Conservation (phyloP, 192 early-diverging fungal genomes). For the Mortierella claussenii region DNA sequence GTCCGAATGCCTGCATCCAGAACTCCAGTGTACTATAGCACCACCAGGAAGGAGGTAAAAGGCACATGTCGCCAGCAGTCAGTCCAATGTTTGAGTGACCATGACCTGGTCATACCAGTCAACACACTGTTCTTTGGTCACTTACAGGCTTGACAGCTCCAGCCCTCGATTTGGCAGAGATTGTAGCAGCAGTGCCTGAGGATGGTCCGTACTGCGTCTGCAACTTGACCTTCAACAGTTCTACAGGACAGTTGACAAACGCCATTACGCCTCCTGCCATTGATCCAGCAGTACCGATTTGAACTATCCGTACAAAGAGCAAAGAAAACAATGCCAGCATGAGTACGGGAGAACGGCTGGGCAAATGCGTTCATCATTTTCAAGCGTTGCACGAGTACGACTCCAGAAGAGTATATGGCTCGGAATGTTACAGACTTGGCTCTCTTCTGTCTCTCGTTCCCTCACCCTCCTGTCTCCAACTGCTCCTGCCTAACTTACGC, state of each 20-base stretch:
- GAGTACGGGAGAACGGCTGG: neutral
- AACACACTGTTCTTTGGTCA: neutral
- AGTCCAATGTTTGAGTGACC: too few relatives aligned
- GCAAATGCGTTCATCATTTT: neutral
- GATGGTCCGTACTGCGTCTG: conserved; percentile 66
- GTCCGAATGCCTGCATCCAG: conserved; percentile 86
- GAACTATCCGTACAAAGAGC: conserved; percentile 31
- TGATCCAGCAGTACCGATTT: conserved; percentile 67
- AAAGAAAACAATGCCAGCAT: conserved; percentile 13
- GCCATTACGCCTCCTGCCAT: conserved; percentile 75
- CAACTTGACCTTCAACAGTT: conserved; percentile 75
- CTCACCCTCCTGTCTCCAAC: neutral
- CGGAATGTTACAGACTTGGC: neutral
- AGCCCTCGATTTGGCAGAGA: neutral
- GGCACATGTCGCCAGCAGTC: neutral
- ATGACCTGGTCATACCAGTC: too few relatives aligned
- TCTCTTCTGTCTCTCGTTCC: neutral
- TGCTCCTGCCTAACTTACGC: conserved; percentile 37
- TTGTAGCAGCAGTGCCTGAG: conserved; percentile 7
- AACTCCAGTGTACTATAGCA: conserved; percentile 84
- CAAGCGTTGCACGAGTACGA: too few relatives aligned
- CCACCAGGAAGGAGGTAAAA: neutral
- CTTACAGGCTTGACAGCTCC: conserved; percentile 46
- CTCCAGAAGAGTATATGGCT: neutral
- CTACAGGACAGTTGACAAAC: conserved; percentile 77